phyloP scores from a whole-genome alignment of 306 rosid genomes.

The Trifolium fragiferum region DNA sequence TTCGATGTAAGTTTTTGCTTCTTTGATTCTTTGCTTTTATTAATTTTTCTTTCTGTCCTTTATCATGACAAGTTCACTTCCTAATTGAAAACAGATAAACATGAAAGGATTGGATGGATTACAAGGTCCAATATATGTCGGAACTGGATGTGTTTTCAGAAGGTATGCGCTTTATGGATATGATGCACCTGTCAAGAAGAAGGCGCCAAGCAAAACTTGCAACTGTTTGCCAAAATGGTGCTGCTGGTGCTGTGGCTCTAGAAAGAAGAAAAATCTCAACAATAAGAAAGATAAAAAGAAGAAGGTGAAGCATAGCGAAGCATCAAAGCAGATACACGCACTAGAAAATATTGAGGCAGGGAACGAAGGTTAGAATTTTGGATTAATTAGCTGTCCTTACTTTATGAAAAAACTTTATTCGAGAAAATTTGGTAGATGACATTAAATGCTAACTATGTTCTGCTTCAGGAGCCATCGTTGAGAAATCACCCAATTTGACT shows the following conservation, averaged over 20 bases:
- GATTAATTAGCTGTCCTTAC: constrained; percentile 18
- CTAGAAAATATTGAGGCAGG: constrained; percentile 92
- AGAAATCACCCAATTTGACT: constrained; percentile 54
- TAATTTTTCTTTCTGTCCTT: constrained; percentile 18
- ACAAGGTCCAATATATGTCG: constrained; percentile 97
- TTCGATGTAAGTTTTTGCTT: constrained; percentile 74
- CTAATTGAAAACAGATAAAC: constrained; percentile 72
- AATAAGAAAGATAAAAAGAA: constrained; percentile 73
- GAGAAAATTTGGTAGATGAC: constrained; percentile 9
- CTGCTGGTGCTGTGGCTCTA: constrained; percentile 60
- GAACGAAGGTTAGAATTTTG: constrained; percentile 60
- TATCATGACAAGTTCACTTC: constrained; percentile 34
- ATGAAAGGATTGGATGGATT: constrained; percentile 96
- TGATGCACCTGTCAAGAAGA: constrained; percentile 88
- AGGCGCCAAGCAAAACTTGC: constrained; percentile 88
- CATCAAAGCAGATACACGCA: constrained; percentile 96
- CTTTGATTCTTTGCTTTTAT: constrained; percentile 6
- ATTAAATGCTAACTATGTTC: constrained; percentile 29
- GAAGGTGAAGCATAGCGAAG: constrained; percentile 84
- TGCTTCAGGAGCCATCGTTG: constrained; percentile 57
- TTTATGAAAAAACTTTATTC: neutral
- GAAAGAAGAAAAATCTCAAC: constrained; percentile 71
- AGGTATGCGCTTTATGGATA: constrained; percentile 86
- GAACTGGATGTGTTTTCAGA: constrained; percentile 98
- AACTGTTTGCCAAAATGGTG: constrained; percentile 98